These are phyloP conservation scores for Sporopachydermia quercuum DNA, from an alignment of 805 yeast species.

Conservation along the genomic window DNA sequence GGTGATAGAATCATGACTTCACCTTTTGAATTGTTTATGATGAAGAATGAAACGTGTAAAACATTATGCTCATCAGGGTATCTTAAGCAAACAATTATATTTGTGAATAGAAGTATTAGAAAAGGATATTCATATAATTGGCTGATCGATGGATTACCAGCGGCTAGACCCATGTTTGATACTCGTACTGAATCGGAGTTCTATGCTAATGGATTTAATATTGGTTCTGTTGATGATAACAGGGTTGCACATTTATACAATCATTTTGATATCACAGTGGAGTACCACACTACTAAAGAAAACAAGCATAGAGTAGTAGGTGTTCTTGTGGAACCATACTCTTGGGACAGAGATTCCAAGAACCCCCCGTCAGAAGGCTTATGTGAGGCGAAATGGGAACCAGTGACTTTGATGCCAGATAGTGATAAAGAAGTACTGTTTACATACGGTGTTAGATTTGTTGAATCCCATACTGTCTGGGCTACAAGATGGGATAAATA, in stretches of 20 bases:
- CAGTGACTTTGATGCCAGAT: constrained; percentile 25
- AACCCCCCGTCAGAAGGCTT: constrained; percentile 8
- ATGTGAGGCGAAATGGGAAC: constrained; percentile 14
- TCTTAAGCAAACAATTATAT: constrained; percentile 50
- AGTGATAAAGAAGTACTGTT: constrained; percentile 45
- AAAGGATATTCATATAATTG: constrained; percentile 84
- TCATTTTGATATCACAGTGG: constrained; percentile 67
- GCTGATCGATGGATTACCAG: constrained; percentile 92
- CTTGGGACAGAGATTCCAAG: constrained; percentile 29
- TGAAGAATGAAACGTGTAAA: constrained; percentile 53
- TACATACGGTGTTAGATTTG: constrained; percentile 74
- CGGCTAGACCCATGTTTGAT: constrained; percentile 51
- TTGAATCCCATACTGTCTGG: constrained; percentile 66
- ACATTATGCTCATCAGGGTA: constrained; percentile 47
- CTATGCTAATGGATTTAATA: constrained; percentile 68
- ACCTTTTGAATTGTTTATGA: constrained; percentile 72
- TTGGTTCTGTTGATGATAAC: constrained; percentile 53
- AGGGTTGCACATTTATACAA: constrained; percentile 52
- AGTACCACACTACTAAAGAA: constrained; percentile 63
- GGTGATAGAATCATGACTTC: constrained; percentile 94
- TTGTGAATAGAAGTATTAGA: constrained; percentile 63
- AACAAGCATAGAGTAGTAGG: constrained; percentile 81
- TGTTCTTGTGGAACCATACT: constrained; percentile 58
- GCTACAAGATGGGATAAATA: constrained; percentile 99
- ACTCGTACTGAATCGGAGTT: constrained; percentile 42